Evolutionary conservation across 306 rosid genomes (phyloP), one percentile per base, ranked within the genome.

Genomic region (Quercus rubra): DNA sequence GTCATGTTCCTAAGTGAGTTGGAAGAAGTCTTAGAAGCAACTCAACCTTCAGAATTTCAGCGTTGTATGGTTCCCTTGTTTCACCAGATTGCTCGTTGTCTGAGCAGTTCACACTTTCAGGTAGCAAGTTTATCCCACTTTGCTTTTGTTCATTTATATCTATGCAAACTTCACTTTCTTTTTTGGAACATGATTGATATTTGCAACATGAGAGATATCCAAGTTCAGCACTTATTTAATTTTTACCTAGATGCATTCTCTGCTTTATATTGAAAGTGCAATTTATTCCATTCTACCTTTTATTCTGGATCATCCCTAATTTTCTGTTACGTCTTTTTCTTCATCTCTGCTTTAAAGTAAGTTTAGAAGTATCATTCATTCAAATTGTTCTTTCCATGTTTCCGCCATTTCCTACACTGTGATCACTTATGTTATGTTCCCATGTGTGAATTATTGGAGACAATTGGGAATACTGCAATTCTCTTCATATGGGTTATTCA

Each of bases 1-100:
- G 92, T 88, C 67, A 86, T 88, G 90, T 88, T 90, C 87, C 78
- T 88, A 52, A 71, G 83, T 66, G 89, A 90, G 85, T 79, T 90
- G 41, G 94, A 90, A 84, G 92, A 86, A 83, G 54, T 86, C 77
- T 81, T 90, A 55, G 92, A 90, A 83, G 88, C 88, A 28, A 86
- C 90, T 74, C 87, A 86, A 80, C 87, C 87, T 11, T 77, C 85
- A 66, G 94, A 90, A 55, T 90, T 90, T 78, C 92, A 90, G 78
- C 79, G 85, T 58, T 88, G 89, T 62, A 86, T 88, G 92, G 88
- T 86, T 13, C 92, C 89, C 54, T 80, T 90, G 31, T 88, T 88
- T 79, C 77, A 78, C 77, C 89, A 83, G 74, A 81, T 90, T 27
- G 85, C 89, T 49, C 83, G 74, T 73, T 88, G 90, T 84, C 62